Conservation (phyloP, 352 stramenopile species). For the Globisporangium solare region DNA sequence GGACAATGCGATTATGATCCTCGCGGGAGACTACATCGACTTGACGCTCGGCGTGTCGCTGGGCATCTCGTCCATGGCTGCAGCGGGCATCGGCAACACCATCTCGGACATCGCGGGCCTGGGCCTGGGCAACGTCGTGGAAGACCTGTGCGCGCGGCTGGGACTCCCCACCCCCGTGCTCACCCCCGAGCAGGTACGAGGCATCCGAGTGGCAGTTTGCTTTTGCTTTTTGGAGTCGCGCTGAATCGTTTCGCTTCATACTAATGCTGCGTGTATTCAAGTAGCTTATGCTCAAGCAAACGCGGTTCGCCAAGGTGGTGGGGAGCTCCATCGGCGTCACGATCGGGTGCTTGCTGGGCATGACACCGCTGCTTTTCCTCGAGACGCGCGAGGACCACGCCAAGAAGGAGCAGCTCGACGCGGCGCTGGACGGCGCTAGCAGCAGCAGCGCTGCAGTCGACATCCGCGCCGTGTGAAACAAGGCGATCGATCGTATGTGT, state of each 20-base stretch:
- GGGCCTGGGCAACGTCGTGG: conserved; percentile 76
- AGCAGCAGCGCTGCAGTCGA: conserved; percentile 7
- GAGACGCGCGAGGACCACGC: conserved; percentile 43
- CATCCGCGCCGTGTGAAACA: conserved; percentile 4
- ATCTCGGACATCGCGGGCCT: conserved; percentile 69
- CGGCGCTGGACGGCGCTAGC: neutral
- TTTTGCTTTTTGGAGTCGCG: neutral
- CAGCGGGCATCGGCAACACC: conserved; percentile 82
- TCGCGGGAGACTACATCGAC: conserved; percentile 87
- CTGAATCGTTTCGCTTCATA: neutral
- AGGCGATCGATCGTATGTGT: too few relatives aligned
- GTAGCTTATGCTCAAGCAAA: conserved; percentile 60
- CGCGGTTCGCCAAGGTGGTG: conserved; percentile 58
- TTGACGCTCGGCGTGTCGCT: conserved; percentile 73
- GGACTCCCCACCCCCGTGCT: conserved; percentile 58
- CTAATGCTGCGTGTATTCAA: conserved; percentile 1
- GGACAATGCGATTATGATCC: conserved; percentile 96
- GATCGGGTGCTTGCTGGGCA: conserved; percentile 72
- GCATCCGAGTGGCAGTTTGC: too few relatives aligned
- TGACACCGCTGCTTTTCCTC: conserved; percentile 73
- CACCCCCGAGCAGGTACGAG: conserved; percentile 47
- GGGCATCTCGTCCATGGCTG: conserved; percentile 86
- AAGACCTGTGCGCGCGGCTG: conserved; percentile 64
- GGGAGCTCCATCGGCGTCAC: conserved; percentile 67
- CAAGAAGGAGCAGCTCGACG: conserved; percentile 7